Evolutionary conservation across 2,329 filamentous ascomycete genomes (phyloP).

Genomic region (Coniochaeta ligniaria): DNA sequence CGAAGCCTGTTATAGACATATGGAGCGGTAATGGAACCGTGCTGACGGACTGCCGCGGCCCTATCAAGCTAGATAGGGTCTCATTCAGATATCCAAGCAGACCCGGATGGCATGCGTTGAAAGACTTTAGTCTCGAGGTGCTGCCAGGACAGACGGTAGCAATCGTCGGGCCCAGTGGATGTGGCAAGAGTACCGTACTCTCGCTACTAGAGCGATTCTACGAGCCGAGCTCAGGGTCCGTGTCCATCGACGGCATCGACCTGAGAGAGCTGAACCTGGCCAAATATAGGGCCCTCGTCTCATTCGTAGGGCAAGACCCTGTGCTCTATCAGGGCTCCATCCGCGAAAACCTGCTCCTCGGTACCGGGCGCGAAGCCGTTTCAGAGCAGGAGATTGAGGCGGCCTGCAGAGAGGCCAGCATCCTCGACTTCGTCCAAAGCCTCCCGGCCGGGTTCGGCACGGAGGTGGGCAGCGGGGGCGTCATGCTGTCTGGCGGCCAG

Average conservation of each 20-base stretch:
- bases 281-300: constrained; percentile 59
- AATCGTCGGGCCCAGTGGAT: constrained; percentile 37
- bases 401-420: constrained; percentile 44
- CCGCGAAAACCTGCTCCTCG: constrained; percentile 51
- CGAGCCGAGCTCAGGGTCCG: constrained; percentile 36
- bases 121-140: constrained; percentile 28
- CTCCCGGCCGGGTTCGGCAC: constrained; percentile 30
- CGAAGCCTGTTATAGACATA: constrained; percentile 48
- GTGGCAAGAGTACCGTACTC: constrained; percentile 40
- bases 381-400: constrained; percentile 45
- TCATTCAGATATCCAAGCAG: constrained; percentile 54
- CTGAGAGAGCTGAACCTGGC: constrained; percentile 6
- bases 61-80: constrained; percentile 78
- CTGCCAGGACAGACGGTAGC: constrained; percentile 29
- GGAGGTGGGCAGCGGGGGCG: constrained; percentile 47
- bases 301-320: constrained; percentile 49
- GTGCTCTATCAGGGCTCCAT: constrained; percentile 46
- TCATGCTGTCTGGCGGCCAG: constrained; percentile 55
- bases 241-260: constrained; percentile 44
- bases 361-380: constrained; percentile 52
- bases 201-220: constrained; percentile 47
- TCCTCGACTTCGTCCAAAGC: constrained; percentile 43
- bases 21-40: constrained; percentile 6
- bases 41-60: constrained; percentile 31
- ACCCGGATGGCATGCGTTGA: constrained; percentile 42